Evolutionary conservation across 208 protist genomes (phyloP), one percentile per base, ranked within the genome.

Genomic region (Cochliopodium minus): DNA sequence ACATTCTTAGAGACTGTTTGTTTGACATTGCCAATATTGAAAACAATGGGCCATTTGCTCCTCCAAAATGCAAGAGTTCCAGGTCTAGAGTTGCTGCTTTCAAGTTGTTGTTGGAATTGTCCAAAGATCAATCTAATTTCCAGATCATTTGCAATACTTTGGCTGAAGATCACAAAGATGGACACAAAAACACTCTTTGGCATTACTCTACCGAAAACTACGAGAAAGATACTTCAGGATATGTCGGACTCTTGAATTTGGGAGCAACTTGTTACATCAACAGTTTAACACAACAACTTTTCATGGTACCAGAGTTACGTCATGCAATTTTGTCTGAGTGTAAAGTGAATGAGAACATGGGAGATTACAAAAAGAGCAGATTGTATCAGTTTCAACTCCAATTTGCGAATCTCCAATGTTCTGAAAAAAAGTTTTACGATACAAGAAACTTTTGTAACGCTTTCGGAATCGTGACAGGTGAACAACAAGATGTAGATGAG

Each of bases 401-500:
- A 13, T 82, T 82, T 53, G 59, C 56, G 2, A 47, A 70, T 51
- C 56, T 83, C 22, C 66, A 77, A 38, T 71, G 81, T 54, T 62
- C 45, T 28, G 60, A 76, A 32, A 74, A 76, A 60, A 48, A 49
- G 30, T 75, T 36, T 4, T 71, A 56, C 32, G 70, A 77, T 52
- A 74, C 72, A 11, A 52, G 38, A 40, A 43, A 34, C 5, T 76
- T 82, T 43, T 70, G 62, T 36, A n/a, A 6, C 0, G 20, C 62
- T 17, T 77, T 71, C 52, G 71, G 68, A 13, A 66, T 72, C 39
- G 20, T 42, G n/a, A 20, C 28, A 40, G 51, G 45, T 23, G 6
- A 5, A 33, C 73, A 79, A 60, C 78, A 80, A 75, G 78, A 83
- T 65, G 76, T 71, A 5, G 73, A 84, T 58, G 80, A 86, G 61